A percentile compares a stretch with the other conserved stretches of the same genome.
phyloP scores from a whole-genome alignment of 768 basidiomycete genomes.

The Pisolithus microcarpus region DNA sequence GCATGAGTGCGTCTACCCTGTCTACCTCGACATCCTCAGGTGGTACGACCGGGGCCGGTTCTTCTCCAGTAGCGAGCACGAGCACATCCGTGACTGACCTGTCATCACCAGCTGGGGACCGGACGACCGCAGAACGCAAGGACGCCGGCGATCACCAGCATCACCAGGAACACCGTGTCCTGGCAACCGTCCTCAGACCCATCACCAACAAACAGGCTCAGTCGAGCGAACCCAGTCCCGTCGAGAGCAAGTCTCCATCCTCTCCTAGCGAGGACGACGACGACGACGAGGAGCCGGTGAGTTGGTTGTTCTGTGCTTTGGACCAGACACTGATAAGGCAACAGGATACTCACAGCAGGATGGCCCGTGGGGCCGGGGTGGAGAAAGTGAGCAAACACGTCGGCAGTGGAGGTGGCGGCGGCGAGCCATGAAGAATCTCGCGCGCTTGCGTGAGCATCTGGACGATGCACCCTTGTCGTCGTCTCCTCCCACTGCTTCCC shows the following conservation, averaged over 20 bases:
- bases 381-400: constrained; percentile 32
- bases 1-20: constrained; percentile 16
- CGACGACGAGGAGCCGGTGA: constrained; percentile 8
- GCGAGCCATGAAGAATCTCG: constrained; percentile 4
- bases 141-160: neutral
- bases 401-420: constrained; percentile 11
- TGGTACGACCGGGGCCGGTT: constrained; percentile 1
- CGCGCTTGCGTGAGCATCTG: neutral
- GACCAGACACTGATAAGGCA: neutral
- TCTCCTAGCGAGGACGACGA: constrained; percentile 8
- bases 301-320: neutral
- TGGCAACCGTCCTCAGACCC: neutral
- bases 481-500: too few relatives aligned
- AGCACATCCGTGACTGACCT: constrained; percentile 2
- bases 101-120: neutral
- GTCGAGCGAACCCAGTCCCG: neutral
- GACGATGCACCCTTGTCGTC: too few relatives aligned
- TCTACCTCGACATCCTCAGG: constrained; percentile 20
- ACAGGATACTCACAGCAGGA: constrained; percentile 24
- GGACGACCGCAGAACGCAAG: neutral
- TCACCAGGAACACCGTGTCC: neutral
- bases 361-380: constrained; percentile 28
- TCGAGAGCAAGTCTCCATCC: neutral
- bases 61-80: neutral
- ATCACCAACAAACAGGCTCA: neutral